Evolutionary conservation across 371 early-diverging fungal genomes (phyloP), one percentile per base, ranked within the genome.

Genomic region (Fennellomyces sp.): DNA sequence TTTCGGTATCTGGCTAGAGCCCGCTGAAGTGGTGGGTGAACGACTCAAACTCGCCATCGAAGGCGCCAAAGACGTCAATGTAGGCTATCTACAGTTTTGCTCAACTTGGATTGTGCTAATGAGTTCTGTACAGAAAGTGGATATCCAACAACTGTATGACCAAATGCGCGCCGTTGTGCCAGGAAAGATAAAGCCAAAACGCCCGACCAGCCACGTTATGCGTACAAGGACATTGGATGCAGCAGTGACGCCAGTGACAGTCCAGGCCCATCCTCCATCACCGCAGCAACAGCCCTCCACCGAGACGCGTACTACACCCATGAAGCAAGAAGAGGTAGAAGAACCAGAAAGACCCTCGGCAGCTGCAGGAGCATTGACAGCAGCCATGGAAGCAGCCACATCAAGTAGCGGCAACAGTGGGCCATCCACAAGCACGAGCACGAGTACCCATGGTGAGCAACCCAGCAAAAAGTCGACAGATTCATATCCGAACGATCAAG

Each of bases 1-100:
- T 17, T 76, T 76, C 57, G 71, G 76, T 13, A 21, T 73, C 15
- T 76, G 76, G 76, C 36, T 76, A 23, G 69, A 66, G 39, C 48
- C 66, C 2, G 64, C 70, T 10, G 73, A 74, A 45, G 42, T 65
- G 4, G 53, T 74, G 4, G 55, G 54, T 13, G 80, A 79, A 35
- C 58, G 70, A 29, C 41, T 79, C 0, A 63, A 69, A 23, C 33
- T 69, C 0, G 60, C 68, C 0, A 55, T 73, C 12, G 66, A 76
- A 13, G 58, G 42, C 21, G 48, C 69, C 11, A 61, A 61, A 13
- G 52, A 49, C 7, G 54, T 58, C 56, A 57, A 48, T 2, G 54
- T 61, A 35, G 35, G 28, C 33, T 51, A 35, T 36, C 7, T 31
- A 15, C 0, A 13, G 3, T 51, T 33, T 31, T 19, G 3, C 28